Percentiles rank a stretch among this genome's conserved stretches.
These are phyloP conservation scores for Thermoascus crustaceus DNA, from an alignment of 2,329 filamentous ascomycete species.

Conservation along the genomic window DNA sequence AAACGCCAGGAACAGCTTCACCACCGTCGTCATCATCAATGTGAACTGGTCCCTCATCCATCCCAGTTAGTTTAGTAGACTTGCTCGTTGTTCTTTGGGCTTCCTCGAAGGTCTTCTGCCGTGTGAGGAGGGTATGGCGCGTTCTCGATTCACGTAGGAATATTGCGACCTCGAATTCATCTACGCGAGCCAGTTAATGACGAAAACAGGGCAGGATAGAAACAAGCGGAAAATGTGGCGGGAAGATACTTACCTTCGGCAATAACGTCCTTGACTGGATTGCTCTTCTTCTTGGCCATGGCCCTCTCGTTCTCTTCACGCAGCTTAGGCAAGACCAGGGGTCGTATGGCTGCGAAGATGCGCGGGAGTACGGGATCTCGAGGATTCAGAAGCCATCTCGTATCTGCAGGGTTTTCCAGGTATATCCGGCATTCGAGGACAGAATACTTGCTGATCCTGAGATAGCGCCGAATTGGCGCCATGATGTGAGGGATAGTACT, in stretches of 20 bases:
- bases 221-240: background rate
- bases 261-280: conserved; percentile 80
- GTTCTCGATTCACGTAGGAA: conserved; percentile 83
- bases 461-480: conserved; percentile 81
- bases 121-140: conserved; percentile 76
- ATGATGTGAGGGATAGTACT: too few relatives aligned
- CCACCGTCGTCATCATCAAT: conserved; percentile 36
- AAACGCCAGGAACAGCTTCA: conserved; percentile 33
- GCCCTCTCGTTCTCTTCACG: conserved; percentile 67
- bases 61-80: conserved; percentile 53
- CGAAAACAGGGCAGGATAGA: conserved; percentile 5
- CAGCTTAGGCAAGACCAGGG: conserved; percentile 81
- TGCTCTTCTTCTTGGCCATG: conserved; percentile 63
- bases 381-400: conserved; percentile 73
- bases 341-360: conserved; percentile 77
- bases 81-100: conserved; percentile 51
- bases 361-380: conserved; percentile 68
- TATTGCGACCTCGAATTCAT: conserved; percentile 92
- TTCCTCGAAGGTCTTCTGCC: conserved; percentile 69
- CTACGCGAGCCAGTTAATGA: conserved; percentile 37
- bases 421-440: conserved; percentile 97
- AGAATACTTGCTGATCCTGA: conserved; percentile 85
- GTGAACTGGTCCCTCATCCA: conserved; percentile 47
- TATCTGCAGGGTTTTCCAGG: conserved; percentile 78
- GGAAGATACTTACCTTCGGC: conserved; percentile 54